Percentiles rank a stretch among this genome's conserved stretches.
These are phyloP conservation scores for Neonectria sp. DNA, from an alignment of 2,329 filamentous ascomycete genomes.

Conservation along the genomic window DNA sequence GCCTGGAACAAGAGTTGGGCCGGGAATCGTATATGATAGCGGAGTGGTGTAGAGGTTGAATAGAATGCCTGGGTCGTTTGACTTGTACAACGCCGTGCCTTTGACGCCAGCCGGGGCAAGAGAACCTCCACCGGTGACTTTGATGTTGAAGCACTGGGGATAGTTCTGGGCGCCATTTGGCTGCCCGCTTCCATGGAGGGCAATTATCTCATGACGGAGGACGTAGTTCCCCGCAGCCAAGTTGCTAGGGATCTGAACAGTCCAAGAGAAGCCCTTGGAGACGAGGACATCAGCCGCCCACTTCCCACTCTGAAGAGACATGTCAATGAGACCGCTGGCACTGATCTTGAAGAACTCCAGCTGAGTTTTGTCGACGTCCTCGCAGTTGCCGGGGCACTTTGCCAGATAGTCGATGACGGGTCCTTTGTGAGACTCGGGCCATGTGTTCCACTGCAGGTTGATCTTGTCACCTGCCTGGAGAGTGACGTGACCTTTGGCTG, in stretches of 20 bases:
- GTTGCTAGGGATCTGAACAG: constrained; percentile 51
- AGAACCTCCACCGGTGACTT: constrained; percentile 59
- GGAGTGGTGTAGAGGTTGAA: constrained; percentile 52
- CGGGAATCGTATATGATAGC: constrained; percentile 46
- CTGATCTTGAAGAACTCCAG: constrained; percentile 77
- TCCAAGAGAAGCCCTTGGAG: constrained; percentile 52
- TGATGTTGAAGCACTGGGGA: constrained; percentile 66
- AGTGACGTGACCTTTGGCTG: constrained; percentile 55
- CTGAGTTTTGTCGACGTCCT: constrained; percentile 64
- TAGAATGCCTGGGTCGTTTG: constrained; percentile 50
- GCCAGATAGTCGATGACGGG: constrained; percentile 77
- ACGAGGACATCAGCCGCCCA: constrained; percentile 61
- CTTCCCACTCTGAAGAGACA: constrained; percentile 58
- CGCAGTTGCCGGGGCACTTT: constrained; percentile 70
- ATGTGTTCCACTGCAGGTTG: constrained; percentile 58
- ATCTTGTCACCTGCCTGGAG: constrained; percentile 59
- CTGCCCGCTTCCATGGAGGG: constrained; percentile 60
- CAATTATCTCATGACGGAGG: constrained; percentile 67
- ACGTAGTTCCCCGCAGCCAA: constrained; percentile 61
- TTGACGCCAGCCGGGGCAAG: constrained; percentile 51
- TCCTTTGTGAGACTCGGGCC: constrained; percentile 61
- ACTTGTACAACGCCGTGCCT: constrained; percentile 49
- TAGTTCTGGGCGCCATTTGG: constrained; percentile 67
- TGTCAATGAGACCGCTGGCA: constrained; percentile 65
- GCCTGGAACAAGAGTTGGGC: constrained; percentile 44